A percentile compares a stretch with the other conserved stretches of the same genome.
Evolutionary conservation across 306 rosid genomes (phyloP).

Genomic region (Rosa rugosa): DNA sequence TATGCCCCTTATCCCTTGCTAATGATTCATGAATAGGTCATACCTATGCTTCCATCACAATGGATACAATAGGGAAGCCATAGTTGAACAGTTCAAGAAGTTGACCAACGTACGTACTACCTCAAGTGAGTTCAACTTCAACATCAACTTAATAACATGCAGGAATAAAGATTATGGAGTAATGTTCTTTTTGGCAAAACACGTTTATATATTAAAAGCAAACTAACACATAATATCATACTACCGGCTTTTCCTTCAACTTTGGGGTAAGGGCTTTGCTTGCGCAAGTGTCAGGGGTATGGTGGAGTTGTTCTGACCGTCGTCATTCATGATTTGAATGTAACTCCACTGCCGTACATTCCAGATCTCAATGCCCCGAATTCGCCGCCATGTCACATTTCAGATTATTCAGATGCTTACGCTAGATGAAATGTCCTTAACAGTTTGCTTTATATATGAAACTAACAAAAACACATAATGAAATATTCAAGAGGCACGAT

Average conservation of each 20-base stretch:
- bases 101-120: too few relatives aligned
- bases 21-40: background rate
- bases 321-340: too few relatives aligned
- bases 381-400: too few relatives aligned
- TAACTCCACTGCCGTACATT: too few relatives aligned
- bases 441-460: too few relatives aligned
- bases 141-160: background rate
- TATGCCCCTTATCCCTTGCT: background rate
- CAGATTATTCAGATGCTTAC: too few relatives aligned
- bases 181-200: background rate
- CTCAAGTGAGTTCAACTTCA: background rate
- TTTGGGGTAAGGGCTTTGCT: background rate
- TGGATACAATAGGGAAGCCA: background rate
- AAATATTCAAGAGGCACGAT: too few relatives aligned
- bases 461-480: too few relatives aligned
- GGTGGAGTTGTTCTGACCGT: background rate
- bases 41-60: background rate
- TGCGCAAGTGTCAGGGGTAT: background rate
- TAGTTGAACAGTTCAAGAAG: background rate
- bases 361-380: too few relatives aligned
- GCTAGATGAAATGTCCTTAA: too few relatives aligned
- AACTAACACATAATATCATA: background rate
- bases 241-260: background rate
- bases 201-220: background rate
- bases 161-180: background rate